Conservation (phyloP, 139 green algal genomes). For the Chlamydomonas incerta region DNA sequence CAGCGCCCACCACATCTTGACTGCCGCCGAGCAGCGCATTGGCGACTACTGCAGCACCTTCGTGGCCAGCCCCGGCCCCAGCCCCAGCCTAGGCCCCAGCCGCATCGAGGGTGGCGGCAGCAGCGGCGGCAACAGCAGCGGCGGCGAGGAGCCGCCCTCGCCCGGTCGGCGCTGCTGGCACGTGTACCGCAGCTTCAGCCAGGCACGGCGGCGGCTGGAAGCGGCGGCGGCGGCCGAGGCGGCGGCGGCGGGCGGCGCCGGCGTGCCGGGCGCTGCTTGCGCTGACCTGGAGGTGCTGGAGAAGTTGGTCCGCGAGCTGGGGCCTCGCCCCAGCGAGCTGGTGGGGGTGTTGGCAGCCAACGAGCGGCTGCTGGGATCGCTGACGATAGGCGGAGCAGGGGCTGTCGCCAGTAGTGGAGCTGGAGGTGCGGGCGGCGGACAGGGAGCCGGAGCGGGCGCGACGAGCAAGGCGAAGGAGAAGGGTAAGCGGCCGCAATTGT, state of each 20-base stretch:
- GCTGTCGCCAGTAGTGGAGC: too few relatives aligned
- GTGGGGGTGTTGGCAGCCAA: neutral
- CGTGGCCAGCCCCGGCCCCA: neutral
- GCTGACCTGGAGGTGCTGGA: conserved; percentile 9
- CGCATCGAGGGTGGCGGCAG: neutral
- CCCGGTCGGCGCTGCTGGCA: conserved; percentile 13
- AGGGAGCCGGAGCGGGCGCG: neutral
- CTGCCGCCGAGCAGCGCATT: neutral
- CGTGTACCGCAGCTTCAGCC: conserved; percentile 4
- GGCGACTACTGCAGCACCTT: conserved; percentile 29
- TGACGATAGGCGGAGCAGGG: neutral
- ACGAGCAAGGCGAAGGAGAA: too few relatives aligned
- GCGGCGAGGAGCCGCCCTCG: too few relatives aligned
- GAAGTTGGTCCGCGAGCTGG: conserved; percentile 1
- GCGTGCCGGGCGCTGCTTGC: neutral
- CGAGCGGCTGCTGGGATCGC: neutral
- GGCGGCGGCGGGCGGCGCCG: neutral
- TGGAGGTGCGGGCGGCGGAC: neutral
- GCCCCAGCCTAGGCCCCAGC: neutral
- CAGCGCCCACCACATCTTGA: neutral
- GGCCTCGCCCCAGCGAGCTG: neutral
- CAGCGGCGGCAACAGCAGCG: neutral
- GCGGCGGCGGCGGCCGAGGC: conserved; percentile 12
- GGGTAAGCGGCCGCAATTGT: neutral
- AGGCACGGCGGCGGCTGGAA: neutral